Percentiles rank a stretch among this genome's conserved stretches.
Conservation (phyloP, 1,284 basidiomycete species). For the Trichosporon asahii region DNA sequence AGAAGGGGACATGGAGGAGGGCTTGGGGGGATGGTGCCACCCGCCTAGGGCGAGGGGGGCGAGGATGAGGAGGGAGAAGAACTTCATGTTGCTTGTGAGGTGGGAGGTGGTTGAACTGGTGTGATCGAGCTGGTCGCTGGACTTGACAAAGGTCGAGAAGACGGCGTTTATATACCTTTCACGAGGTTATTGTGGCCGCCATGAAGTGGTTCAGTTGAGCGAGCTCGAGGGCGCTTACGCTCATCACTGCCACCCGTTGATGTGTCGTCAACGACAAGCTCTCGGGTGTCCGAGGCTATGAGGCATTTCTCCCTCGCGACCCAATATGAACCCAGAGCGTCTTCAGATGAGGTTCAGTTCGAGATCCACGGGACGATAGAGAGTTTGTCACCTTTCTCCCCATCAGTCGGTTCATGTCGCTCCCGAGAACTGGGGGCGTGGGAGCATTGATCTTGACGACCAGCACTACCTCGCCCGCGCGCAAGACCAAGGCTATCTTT, state of each 20-base stretch:
- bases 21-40: neutral
- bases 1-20: neutral
- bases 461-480: no score
- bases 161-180: neutral
- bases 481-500: no score
- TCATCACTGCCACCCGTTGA: no score
- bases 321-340: neutral
- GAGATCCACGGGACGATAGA: neutral
- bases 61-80: neutral
- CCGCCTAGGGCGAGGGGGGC: neutral
- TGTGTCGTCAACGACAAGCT: no score
- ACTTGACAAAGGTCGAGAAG: neutral
- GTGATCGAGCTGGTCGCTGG: neutral
- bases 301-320: neutral
- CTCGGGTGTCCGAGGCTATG: no score
- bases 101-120: neutral
- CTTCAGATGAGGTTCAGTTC: no score
- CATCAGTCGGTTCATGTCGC: neutral
- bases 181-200: no score
- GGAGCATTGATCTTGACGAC: no score
- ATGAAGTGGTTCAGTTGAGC: neutral
- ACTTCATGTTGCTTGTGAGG: constrained; percentile 2
- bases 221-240: no score
- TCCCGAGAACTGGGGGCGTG: neutral
- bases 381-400: neutral